Conservation (phyloP, 257 asterid species). For the Agastache rugosa region DNA sequence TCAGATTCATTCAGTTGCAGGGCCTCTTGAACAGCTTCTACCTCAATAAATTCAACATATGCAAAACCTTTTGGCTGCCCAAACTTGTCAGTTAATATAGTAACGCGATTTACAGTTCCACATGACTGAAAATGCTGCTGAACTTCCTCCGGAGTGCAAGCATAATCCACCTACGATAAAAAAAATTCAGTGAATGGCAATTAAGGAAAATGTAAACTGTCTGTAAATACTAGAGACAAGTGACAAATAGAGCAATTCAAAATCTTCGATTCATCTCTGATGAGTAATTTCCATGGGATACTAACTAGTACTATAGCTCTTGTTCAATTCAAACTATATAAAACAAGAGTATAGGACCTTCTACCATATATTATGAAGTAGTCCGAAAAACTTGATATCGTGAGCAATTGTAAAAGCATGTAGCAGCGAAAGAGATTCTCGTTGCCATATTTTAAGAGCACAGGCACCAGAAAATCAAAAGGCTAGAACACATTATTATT, state of each 20-base stretch:
- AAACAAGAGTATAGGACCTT: neutral
- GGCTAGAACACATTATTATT: neutral
- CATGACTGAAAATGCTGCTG: constrained; percentile 97
- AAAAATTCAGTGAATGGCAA: constrained; percentile 25
- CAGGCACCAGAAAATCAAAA: neutral
- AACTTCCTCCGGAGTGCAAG: constrained; percentile 98
- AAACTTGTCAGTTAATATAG: constrained; percentile 91
- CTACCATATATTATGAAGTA: neutral
- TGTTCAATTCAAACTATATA: neutral
- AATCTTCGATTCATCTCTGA: neutral
- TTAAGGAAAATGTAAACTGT: constrained; percentile 1
- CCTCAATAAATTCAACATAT: constrained; percentile 87
- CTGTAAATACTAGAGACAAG: neutral
- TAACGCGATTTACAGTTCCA: constrained; percentile 95
- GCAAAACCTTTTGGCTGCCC: constrained; percentile 99
- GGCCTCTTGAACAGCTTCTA: constrained; percentile 91
- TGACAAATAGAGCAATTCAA: neutral
- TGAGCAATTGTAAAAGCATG: neutral
- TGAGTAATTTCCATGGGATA: neutral
- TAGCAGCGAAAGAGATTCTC: neutral
- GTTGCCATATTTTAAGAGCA: neutral
- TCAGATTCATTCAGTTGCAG: constrained; percentile 88
- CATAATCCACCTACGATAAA: constrained; percentile 80
- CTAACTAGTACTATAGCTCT: neutral
- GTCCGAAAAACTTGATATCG: too few relatives aligned